Conservation (phyloP, 352 stramenopile genomes). For the Thraustochytrium striatum region DNA sequence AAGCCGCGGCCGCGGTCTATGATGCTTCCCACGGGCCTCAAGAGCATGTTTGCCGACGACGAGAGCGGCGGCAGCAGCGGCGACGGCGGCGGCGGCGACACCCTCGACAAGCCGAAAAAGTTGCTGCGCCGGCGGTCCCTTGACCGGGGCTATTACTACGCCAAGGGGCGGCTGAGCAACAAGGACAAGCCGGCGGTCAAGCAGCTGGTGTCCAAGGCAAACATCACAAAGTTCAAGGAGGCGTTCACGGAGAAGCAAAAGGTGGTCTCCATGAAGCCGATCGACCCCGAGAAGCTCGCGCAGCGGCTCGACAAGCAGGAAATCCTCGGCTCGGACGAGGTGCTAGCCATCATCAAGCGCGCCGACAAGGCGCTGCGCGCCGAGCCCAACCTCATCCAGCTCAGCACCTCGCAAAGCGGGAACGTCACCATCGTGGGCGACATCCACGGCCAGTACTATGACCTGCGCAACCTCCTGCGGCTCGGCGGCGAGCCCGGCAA, state of each 20-base stretch:
- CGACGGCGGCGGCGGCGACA: not conserved
- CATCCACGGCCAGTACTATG: constrained; percentile 95
- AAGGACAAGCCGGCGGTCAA: not conserved
- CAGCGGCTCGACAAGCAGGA: constrained; percentile 41
- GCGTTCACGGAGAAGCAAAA: constrained; percentile 7
- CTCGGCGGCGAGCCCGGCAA: constrained; percentile 70
- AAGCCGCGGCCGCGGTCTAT: constrained; percentile 22
- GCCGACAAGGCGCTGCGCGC: constrained; percentile 73
- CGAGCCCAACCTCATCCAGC: constrained; percentile 74
- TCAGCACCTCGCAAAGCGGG: constrained; percentile 59
- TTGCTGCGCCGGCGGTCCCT: constrained; percentile 20
- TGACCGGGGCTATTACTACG: constrained; percentile 28
- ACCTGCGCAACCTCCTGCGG: constrained; percentile 87
- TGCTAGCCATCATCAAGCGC: constrained; percentile 98
- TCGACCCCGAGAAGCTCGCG: constrained; percentile 35
- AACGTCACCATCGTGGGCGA: constrained; percentile 79
- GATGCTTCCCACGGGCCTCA: constrained; percentile 36
- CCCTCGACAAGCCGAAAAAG: constrained; percentile 16
- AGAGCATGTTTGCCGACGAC: not conserved
- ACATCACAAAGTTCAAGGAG: constrained; percentile 16
- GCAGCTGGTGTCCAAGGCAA: constrained; percentile 11
- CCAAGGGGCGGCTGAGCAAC: not conserved
- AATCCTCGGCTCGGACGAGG: constrained; percentile 55
- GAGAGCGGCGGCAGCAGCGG: not conserved
- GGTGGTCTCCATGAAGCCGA: not conserved